Evolutionary conservation across 176 grass and related monocot genomes (phyloP).

Genomic region (Guadua angustifolia): DNA sequence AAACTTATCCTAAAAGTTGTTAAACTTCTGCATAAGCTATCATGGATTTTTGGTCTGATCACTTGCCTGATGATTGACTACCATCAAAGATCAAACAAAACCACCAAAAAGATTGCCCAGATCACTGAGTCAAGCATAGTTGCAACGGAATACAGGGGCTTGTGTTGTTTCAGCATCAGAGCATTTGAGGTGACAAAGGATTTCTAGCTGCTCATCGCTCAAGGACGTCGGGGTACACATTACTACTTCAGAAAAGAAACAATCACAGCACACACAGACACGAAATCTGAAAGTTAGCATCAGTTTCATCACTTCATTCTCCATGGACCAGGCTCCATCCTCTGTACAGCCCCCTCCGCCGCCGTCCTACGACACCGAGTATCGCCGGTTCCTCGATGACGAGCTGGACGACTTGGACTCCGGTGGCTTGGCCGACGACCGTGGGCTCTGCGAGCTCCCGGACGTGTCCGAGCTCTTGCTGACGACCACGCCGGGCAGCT

Average conservation of each 20-base stretch:
- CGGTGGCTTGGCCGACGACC: slow-evolving; percentile 57
- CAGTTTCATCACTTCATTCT: not conserved
- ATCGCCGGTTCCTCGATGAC: slow-evolving; percentile 59
- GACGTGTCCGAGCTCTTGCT: slow-evolving; percentile 72
- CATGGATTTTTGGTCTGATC: too few relatives aligned
- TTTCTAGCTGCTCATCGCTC: slow-evolving; percentile 7
- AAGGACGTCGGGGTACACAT: not conserved
- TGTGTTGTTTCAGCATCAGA: not conserved
- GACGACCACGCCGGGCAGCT: slow-evolving; percentile 47
- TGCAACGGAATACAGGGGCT: not conserved
- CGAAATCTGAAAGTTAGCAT: slow-evolving; percentile 5
- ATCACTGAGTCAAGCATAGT: slow-evolving; percentile 1
- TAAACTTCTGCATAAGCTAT: too few relatives aligned
- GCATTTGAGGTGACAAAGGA: not conserved
- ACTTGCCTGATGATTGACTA: not conserved
- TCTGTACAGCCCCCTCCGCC: slow-evolving; percentile 37
- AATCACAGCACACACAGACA: not conserved
- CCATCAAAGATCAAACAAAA: not conserved
- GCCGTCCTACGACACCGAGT: slow-evolving; percentile 61
- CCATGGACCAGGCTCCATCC: slow-evolving; percentile 28
- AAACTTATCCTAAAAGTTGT: too few relatives aligned
- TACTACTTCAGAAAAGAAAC: not conserved
- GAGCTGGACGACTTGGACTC: slow-evolving; percentile 55
- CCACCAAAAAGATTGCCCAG: not conserved
- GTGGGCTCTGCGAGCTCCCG: slow-evolving; percentile 70